Evolutionary conservation across 2,329 filamentous ascomycete genomes (phyloP), one percentile per base, ranked within the genome.

Genomic region (Sclerotiophoma versabilis): DNA sequence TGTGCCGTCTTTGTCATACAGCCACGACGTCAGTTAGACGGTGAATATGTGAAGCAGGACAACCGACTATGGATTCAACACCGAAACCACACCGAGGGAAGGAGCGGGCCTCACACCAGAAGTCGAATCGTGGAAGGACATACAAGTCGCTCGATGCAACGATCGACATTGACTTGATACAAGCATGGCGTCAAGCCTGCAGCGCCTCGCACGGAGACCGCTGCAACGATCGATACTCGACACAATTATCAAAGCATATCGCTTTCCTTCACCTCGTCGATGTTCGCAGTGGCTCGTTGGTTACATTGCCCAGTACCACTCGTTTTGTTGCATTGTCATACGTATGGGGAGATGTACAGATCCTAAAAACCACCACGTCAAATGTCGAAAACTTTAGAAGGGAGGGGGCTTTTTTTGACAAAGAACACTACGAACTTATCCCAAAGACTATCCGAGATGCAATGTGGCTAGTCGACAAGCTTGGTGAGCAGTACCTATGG

Each of bases 241-340:
- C 15, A 6, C 14, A 27, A 1, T 52, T 54, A 51, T 61, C 55
- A 39, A 38, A 36, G 30, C 47, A 50, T 51, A 47, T 59, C 54
- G 53, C 26, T 41, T 22, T 36, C 3, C 27, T 44, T 7, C 8
- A 19, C 5, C 20, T 41, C 2, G 20, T 48, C 6, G 45, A 48
- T 10, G 27, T 33, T 11, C 7, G 19, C 2, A 8, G 12, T 17
- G 14, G 26, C n/a, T 44, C 38, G 11, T 10, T 50, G 20, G 39
- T 44, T 3, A 27, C n/a, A 4, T 4, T 26, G 11, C n/a, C 26
- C 6, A 30, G 14, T 14, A 30, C 38, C 2, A 32, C 30, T 17
- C 26, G 30, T 1, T 50, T 14, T n/a, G 25, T 50, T 26, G 39
- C 48, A 5, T 33, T 44, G 10, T 50, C 48, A 1, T 50, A 50